phyloP scores from a whole-genome alignment of 2,329 filamentous ascomycete species.

The Aspergillus cejpii region DNA sequence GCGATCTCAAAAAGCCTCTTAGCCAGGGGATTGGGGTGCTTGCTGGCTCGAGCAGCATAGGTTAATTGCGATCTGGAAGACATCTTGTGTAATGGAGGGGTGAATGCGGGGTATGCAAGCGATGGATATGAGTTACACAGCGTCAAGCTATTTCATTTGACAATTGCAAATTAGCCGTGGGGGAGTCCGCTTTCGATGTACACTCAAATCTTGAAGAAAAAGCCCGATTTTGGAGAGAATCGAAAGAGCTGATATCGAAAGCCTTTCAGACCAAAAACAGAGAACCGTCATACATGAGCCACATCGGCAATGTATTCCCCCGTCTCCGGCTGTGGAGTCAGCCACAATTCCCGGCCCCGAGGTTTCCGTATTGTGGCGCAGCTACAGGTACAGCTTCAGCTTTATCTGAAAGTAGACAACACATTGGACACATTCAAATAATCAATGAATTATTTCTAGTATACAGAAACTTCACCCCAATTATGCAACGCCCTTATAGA shows the following conservation, averaged over 20 bases:
- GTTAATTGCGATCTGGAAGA: conserved; percentile 40
- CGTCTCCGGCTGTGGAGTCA: conserved; percentile 9
- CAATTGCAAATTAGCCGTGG: background rate
- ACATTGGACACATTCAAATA: background rate
- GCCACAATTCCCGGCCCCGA: conserved; percentile 9
- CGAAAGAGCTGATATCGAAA: background rate
- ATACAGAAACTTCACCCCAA: background rate
- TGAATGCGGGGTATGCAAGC: conserved; percentile 12
- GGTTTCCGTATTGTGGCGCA: background rate
- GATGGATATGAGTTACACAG: background rate
- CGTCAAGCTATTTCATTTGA: background rate
- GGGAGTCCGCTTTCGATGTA: too few relatives aligned
- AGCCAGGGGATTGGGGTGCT: conserved; percentile 41
- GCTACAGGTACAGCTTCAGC: background rate
- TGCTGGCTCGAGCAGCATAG: conserved; percentile 36
- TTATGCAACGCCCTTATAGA: conserved; percentile 9
- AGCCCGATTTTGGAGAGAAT: background rate
- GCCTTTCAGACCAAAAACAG: conserved; percentile 4
- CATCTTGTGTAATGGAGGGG: conserved; percentile 30
- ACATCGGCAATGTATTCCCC: conserved; percentile 7
- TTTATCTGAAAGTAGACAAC: background rate
- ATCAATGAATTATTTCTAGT: background rate
- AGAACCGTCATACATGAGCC: conserved; percentile 3
- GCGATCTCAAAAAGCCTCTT: conserved; percentile 42
- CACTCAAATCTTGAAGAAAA: too few relatives aligned